Percentiles rank a stretch among this genome's conserved stretches.
phyloP scores from a whole-genome alignment of 2,329 filamentous ascomycete genomes.

The Aspergillus sp. region DNA sequence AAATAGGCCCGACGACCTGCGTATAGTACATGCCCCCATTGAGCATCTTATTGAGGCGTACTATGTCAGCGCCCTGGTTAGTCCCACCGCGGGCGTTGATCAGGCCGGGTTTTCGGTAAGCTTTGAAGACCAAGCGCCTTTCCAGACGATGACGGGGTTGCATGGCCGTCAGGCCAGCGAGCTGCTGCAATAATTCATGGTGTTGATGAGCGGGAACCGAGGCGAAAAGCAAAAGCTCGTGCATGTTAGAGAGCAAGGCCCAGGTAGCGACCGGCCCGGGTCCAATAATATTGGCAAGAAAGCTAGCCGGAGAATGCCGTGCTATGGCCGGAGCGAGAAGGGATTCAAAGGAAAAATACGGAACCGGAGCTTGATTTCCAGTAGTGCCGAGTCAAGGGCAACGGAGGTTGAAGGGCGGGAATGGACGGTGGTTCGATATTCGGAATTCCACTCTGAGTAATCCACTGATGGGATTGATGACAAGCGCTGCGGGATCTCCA shows the following conservation, averaged over 20 bases:
- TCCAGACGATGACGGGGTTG: constrained; percentile 61
- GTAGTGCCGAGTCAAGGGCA: constrained; percentile 12
- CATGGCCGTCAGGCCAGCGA: constrained; percentile 65
- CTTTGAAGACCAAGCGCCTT: constrained; percentile 63
- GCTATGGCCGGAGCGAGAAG: constrained; percentile 18
- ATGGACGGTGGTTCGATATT: constrained; percentile 9
- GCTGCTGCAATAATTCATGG: constrained; percentile 64
- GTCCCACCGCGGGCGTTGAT: constrained; percentile 46
- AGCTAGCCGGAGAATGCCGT: constrained; percentile 1
- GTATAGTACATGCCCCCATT: constrained; percentile 59
- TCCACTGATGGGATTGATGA: neutral
- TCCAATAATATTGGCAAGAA: constrained; percentile 11
- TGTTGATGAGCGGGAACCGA: constrained; percentile 62
- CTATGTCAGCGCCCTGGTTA: constrained; percentile 50
- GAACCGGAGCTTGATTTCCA: constrained; percentile 15
- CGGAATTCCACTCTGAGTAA: neutral
- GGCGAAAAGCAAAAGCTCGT: constrained; percentile 66
- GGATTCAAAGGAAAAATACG: constrained; percentile 22
- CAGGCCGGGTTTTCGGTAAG: constrained; percentile 52
- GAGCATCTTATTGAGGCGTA: constrained; percentile 52
- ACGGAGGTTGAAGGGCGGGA: neutral
- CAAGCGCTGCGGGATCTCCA: constrained; percentile 3
- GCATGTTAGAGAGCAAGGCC: constrained; percentile 50
- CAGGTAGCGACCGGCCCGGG: constrained; percentile 3
- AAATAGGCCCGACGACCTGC: constrained; percentile 54